Conservation (phyloP, 164 flowering plant species). For the Dillenia suffruticosa region DNA sequence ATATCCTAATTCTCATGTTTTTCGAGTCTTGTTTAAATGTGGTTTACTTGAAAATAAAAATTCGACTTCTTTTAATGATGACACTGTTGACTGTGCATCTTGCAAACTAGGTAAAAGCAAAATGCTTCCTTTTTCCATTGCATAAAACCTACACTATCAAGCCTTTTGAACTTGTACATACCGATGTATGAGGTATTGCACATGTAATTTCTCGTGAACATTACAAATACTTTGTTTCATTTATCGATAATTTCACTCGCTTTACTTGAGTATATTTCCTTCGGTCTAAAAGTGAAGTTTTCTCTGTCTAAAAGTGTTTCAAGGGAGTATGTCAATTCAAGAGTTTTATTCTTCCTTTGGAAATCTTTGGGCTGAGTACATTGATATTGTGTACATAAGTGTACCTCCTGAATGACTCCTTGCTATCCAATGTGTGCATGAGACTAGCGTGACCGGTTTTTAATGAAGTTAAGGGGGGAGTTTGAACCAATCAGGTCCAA, state of each 20-base stretch:
- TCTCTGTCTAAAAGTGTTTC: no score
- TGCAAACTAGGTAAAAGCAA: background rate
- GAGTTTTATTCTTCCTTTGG: no score
- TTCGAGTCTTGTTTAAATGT: background rate
- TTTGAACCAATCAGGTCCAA: no score
- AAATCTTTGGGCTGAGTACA: no score
- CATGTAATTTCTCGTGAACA: background rate
- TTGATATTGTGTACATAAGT: no score
- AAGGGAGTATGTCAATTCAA: no score
- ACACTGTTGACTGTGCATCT: background rate
- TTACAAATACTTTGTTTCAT: background rate
- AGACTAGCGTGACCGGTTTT: no score
- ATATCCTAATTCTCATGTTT: background rate
- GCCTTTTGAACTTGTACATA: background rate
- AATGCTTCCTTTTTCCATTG: background rate
- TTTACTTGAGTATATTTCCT: conserved; percentile 5
- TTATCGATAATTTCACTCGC: conserved; percentile 2
- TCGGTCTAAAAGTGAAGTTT: background rate
- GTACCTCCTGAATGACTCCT: no score
- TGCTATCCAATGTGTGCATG: no score
- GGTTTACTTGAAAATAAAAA: no score
- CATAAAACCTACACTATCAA: background rate
- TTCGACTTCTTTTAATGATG: no score
- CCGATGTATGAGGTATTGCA: conserved; percentile 2
- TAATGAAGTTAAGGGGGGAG: no score